Conservation (phyloP, 2,329 filamentous ascomycete genomes). For the Fusarium torreyae region DNA sequence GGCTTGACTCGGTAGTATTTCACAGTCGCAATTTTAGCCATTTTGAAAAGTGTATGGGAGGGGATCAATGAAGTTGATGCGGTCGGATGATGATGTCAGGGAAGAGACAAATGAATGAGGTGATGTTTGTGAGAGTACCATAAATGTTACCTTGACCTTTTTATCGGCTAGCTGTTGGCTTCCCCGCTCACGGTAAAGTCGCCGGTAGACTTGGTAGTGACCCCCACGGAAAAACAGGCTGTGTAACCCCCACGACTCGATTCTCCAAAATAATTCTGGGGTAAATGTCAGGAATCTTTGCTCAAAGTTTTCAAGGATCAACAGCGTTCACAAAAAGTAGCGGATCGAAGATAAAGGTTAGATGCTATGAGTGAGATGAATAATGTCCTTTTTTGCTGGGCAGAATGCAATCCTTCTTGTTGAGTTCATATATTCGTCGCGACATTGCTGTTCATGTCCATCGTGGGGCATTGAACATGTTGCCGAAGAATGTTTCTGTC, state of each 20-base stretch:
- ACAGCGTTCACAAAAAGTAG: too few species aligned
- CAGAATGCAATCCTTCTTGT: too few species aligned
- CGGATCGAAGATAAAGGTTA: too few species aligned
- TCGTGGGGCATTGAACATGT: too few species aligned
- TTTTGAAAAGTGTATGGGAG: conserved; percentile 9
- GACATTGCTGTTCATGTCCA: too few species aligned
- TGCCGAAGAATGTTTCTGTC: too few species aligned
- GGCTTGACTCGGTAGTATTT: conserved; percentile 84
- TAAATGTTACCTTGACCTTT: neutral
- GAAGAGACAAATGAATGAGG: neutral
- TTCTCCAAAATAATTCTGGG: conserved; percentile 14
- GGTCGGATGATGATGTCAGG: too few species aligned
- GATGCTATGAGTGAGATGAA: too few species aligned
- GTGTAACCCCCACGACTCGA: conserved; percentile 8
- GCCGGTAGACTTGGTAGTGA: neutral
- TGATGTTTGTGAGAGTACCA: neutral
- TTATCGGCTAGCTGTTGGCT: conserved; percentile 1
- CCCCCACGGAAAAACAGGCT: conserved; percentile 20
- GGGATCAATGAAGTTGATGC: too few species aligned
- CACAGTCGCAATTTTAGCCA: conserved; percentile 61
- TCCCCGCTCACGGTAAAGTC: conserved; percentile 6
- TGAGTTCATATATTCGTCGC: too few species aligned
- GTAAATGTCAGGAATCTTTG: neutral
- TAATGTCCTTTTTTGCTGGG: too few species aligned
- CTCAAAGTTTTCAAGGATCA: too few species aligned